phyloP scores from a whole-genome alignment of 192 early-diverging fungal species.

The Gamsiella multidivaricata region DNA sequence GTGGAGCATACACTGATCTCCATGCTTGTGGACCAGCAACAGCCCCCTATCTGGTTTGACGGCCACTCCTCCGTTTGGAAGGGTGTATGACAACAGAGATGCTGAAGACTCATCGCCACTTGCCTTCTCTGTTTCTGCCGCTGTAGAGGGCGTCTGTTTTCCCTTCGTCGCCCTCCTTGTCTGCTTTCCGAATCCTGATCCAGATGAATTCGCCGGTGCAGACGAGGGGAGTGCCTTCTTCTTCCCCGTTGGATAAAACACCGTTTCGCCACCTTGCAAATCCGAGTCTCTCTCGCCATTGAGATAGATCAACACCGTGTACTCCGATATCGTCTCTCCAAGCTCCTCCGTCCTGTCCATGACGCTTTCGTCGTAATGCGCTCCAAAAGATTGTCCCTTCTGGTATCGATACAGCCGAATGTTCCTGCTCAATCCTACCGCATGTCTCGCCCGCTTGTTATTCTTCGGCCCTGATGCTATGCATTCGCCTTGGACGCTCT shows the following conservation, averaged over 20 bases:
- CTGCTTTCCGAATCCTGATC: not conserved
- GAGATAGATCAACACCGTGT: slow-evolving; percentile 68
- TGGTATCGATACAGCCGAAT: slow-evolving; percentile 72
- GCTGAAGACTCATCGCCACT: slow-evolving; percentile 35
- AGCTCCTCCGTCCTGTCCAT: slow-evolving; percentile 53
- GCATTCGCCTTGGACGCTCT: slow-evolving; percentile 50
- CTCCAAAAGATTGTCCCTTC: slow-evolving; percentile 67
- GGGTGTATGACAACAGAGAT: slow-evolving; percentile 60
- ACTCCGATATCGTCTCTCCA: slow-evolving; percentile 61
- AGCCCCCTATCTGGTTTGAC: slow-evolving; percentile 66
- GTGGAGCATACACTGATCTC: slow-evolving; percentile 70
- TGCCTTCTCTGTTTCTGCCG: not conserved
- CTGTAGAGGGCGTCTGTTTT: not conserved
- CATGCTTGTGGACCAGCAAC: slow-evolving; percentile 70
- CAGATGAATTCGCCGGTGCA: not conserved
- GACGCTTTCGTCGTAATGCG: slow-evolving; percentile 71
- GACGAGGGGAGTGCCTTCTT: slow-evolving; percentile 17
- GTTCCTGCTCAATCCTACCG: slow-evolving; percentile 64
- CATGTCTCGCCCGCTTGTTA: slow-evolving; percentile 32
- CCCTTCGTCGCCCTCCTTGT: slow-evolving; percentile 1
- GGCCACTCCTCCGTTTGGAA: slow-evolving; percentile 61
- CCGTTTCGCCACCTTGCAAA: slow-evolving; percentile 31
- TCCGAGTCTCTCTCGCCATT: slow-evolving; percentile 59
- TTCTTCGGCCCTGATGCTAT: slow-evolving; percentile 31
- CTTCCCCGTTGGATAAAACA: slow-evolving; percentile 42